A percentile compares a stretch with the other conserved stretches of the same genome.
These are phyloP conservation scores for Didymella glomerata DNA, from an alignment of 2,329 filamentous ascomycete genomes.

Conservation along the genomic window DNA sequence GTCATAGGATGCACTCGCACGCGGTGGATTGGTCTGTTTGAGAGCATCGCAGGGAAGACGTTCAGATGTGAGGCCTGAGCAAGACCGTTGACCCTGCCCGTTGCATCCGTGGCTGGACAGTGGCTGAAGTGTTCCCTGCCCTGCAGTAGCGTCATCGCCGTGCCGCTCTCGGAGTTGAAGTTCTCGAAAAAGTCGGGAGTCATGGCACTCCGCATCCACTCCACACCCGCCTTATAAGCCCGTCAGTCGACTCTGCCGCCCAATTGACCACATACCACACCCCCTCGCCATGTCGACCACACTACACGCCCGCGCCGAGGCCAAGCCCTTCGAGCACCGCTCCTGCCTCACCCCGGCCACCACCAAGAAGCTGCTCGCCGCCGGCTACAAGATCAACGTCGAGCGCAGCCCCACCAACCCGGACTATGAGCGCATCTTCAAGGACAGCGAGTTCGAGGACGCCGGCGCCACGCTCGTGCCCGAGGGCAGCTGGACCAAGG, in stretches of 20 bases:
- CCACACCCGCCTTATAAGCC: constrained; percentile 10
- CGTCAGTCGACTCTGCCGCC: background rate
- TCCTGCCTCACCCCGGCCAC: constrained; percentile 53
- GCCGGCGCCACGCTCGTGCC: constrained; percentile 51
- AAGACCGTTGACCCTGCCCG: background rate
- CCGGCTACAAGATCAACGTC: constrained; percentile 52
- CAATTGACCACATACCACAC: constrained; percentile 22
- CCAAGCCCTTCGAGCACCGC: constrained; percentile 53
- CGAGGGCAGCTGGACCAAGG: constrained; percentile 50
- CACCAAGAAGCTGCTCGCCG: constrained; percentile 52
- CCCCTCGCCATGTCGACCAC: constrained; percentile 43
- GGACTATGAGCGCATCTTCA: constrained; percentile 53
- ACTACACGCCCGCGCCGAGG: constrained; percentile 54
- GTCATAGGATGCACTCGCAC: constrained; percentile 2
- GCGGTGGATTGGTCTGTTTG: constrained; percentile 13
- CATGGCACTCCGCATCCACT: constrained; percentile 34
- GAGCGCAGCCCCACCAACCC: constrained; percentile 52
- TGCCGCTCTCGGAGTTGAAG: constrained; percentile 24
- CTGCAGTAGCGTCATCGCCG: constrained; percentile 31
- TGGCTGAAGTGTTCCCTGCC: constrained; percentile 4
- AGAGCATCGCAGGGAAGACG: constrained; percentile 9
- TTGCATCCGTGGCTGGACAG: background rate
- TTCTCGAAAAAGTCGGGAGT: constrained; percentile 27
- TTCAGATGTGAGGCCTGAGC: no score
- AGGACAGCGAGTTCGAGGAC: constrained; percentile 52